Evolutionary conservation across 2,329 filamentous ascomycete genomes (phyloP).

Genomic region (Colletotrichum orchidophilum): DNA sequence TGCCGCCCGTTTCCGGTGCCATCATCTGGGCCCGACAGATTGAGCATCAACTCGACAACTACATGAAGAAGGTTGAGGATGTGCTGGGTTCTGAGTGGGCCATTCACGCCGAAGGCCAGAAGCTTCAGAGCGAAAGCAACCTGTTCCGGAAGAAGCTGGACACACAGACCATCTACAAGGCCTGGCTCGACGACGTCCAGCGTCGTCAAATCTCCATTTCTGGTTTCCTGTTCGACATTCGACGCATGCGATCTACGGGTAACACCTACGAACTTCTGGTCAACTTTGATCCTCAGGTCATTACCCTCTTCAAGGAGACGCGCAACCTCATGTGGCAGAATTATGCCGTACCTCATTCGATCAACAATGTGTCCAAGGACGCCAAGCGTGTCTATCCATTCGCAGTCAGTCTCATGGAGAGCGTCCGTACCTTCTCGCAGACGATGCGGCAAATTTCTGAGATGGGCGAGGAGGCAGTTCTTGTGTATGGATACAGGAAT

Average conservation of each 20-base stretch:
- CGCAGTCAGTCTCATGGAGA: constrained; percentile 98
- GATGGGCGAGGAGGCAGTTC: constrained; percentile 87
- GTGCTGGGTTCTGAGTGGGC: constrained; percentile 96
- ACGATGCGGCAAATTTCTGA: constrained; percentile 84
- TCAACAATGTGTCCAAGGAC: constrained; percentile 96
- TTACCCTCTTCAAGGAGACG: constrained; percentile 98
- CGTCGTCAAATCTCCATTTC: constrained; percentile 90
- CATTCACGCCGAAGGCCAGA: constrained; percentile 92
- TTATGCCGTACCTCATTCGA: constrained; percentile 91
- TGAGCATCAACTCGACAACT: constrained; percentile 91
- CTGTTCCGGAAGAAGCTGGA: constrained; percentile 97
- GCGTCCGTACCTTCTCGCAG: constrained; percentile 91
- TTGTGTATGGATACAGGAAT: constrained; percentile 91
- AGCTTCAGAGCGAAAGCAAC: constrained; percentile 89
- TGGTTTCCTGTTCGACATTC: constrained; percentile 90
- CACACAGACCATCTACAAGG: constrained; percentile 91
- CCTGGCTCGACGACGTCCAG: constrained; percentile 92
- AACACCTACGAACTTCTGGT: constrained; percentile 89
- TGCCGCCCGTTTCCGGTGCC: constrained; percentile 94
- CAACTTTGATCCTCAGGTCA: constrained; percentile 97
- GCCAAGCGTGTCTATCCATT: constrained; percentile 99
- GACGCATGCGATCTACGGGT: constrained; percentile 87
- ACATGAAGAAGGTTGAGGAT: constrained; percentile 99
- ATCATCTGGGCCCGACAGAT: constrained; percentile 99
- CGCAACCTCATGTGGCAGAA: constrained; percentile 95